These are phyloP conservation scores for Chytridiales sp. DNA, from an alignment of 371 early-diverging fungal species.

Conservation along the genomic window DNA sequence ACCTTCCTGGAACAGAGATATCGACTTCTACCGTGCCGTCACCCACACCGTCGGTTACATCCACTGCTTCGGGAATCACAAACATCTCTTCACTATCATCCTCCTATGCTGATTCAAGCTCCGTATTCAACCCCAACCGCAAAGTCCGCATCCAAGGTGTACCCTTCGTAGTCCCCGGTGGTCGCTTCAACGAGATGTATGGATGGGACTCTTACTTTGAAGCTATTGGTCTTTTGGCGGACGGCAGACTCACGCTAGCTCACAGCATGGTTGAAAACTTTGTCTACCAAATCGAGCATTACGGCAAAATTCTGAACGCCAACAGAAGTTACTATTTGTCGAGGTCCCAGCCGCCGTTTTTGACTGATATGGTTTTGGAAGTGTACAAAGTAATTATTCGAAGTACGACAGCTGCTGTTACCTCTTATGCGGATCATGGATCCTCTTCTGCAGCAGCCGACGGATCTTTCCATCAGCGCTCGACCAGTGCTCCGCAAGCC, in stretches of 20 bases:
- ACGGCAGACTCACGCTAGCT: conserved; percentile 79
- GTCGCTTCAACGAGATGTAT: conserved; percentile 98
- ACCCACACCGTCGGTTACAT: too few relatives aligned
- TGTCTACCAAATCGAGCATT: conserved; percentile 91
- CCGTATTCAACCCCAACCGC: too few relatives aligned
- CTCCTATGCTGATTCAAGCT: too few relatives aligned
- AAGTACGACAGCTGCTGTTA: too few relatives aligned
- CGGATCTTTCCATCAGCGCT: not conserved
- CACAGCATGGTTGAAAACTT: conserved; percentile 96
- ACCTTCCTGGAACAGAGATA: too few relatives aligned
- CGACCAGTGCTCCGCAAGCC: conserved; percentile 5
- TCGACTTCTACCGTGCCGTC: too few relatives aligned
- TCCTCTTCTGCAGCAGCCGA: too few relatives aligned
- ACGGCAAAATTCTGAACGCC: conserved; percentile 97
- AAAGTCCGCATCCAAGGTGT: conserved; percentile 63
- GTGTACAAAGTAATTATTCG: too few relatives aligned
- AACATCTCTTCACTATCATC: too few relatives aligned
- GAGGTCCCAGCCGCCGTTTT: conserved; percentile 96
- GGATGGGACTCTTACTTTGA: conserved; percentile 98
- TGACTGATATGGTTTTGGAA: conserved; percentile 92
- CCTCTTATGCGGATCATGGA: too few relatives aligned
- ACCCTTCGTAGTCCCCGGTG: conserved; percentile 97
- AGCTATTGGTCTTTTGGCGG: conserved; percentile 81
- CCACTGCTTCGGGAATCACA: too few relatives aligned
- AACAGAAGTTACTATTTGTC: conserved; percentile 95